Conservation (phyloP, 768 basidiomycete genomes). For the Hebeloma cylindrosporum region DNA sequence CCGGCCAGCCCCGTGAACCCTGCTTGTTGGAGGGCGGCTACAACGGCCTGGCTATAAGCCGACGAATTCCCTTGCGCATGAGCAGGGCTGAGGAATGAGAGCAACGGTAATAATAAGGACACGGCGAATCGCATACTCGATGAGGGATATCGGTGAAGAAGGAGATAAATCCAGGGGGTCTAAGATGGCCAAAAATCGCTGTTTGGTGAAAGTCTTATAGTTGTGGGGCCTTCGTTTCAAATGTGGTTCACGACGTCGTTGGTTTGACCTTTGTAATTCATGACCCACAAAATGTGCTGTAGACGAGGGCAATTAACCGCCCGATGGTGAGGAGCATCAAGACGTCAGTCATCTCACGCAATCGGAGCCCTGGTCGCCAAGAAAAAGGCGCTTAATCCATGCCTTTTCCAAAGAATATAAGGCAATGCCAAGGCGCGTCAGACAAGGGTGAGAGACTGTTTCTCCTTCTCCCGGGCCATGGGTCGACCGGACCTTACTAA, state of each 20-base stretch:
- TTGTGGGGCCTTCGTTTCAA: not conserved
- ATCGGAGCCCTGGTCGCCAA: too few relatives aligned
- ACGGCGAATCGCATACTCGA: constrained; percentile 9
- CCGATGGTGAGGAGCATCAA: too few relatives aligned
- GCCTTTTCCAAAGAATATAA: too few relatives aligned
- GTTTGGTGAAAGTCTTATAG: constrained; percentile 2
- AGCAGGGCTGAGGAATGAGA: constrained; percentile 15
- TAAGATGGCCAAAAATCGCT: not conserved
- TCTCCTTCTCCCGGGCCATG: too few relatives aligned
- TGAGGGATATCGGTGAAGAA: not conserved
- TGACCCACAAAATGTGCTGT: too few relatives aligned
- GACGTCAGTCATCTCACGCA: too few relatives aligned
- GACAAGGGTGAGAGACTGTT: too few relatives aligned
- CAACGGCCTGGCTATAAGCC: constrained; percentile 29
- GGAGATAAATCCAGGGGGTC: not conserved
- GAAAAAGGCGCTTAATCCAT: too few relatives aligned
- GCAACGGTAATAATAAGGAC: constrained; percentile 15
- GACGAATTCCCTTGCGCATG: constrained; percentile 16
- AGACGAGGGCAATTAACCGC: too few relatives aligned
- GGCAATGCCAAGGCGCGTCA: too few relatives aligned
- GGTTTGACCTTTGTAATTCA: constrained; percentile 12
- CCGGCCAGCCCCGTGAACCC: constrained; percentile 45
- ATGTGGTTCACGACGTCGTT: constrained; percentile 8
- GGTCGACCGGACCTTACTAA: too few relatives aligned
- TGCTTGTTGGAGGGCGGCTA: constrained; percentile 35